These are phyloP conservation scores for Penicillium vulpinum DNA, from an alignment of 2,329 filamentous ascomycete species.

Conservation along the genomic window DNA sequence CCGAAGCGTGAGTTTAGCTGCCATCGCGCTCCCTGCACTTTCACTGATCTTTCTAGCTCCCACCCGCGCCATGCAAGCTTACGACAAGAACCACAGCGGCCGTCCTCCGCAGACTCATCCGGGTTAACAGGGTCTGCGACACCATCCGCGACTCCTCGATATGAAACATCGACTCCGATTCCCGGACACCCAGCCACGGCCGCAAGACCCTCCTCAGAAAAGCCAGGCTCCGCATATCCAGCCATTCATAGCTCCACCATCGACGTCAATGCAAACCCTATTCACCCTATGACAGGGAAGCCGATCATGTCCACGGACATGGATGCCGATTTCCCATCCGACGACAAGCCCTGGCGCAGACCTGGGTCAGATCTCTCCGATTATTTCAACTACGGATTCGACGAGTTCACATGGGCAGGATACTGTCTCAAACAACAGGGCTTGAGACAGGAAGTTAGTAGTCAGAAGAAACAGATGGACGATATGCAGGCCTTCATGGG, in stretches of 20 bases:
- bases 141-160: conserved; percentile 33
- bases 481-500: conserved; percentile 62
- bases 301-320: conserved; percentile 80
- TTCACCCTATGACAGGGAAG: conserved; percentile 71
- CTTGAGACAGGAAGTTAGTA: conserved; percentile 72
- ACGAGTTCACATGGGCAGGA: conserved; percentile 96
- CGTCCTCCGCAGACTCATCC: conserved; percentile 35
- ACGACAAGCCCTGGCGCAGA: conserved; percentile 92
- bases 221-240: conserved; percentile 65
- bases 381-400: conserved; percentile 99
- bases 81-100: conserved; percentile 38
- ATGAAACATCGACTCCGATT: conserved; percentile 34
- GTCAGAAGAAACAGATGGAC: conserved; percentile 71
- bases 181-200: conserved; percentile 24
- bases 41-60: conserved; percentile 33
- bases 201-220: conserved; percentile 40
- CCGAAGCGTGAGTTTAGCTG: conserved; percentile 37
- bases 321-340: conserved; percentile 68
- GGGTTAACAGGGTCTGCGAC: conserved; percentile 36
- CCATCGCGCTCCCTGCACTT: conserved; percentile 3
- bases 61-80: conserved; percentile 41
- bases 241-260: conserved; percentile 73
- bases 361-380: conserved; percentile 93
- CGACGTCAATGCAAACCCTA: conserved; percentile 78
- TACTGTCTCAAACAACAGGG: conserved; percentile 87